Conservation (phyloP, 2,329 filamentous ascomycete genomes). For the Cyphellophora attinorum region DNA sequence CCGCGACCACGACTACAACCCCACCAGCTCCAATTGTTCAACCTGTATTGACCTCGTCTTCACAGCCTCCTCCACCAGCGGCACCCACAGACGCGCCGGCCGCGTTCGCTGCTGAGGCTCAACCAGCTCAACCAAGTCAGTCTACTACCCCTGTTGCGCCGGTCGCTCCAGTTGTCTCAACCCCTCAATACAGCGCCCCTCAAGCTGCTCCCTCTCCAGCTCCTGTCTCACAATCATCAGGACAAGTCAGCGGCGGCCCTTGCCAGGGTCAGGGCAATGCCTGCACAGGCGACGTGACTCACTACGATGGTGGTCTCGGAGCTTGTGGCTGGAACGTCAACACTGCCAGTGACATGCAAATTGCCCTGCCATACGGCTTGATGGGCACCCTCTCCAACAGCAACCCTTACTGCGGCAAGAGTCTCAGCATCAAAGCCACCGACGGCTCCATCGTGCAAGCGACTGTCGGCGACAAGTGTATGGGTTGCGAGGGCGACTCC, state of each 20-base stretch:
- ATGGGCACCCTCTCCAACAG: constrained; percentile 57
- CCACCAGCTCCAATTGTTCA: constrained; percentile 4
- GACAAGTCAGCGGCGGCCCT: constrained; percentile 13
- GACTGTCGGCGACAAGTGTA: constrained; percentile 65
- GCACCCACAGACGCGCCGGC: constrained; percentile 21
- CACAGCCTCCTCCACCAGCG: constrained; percentile 7
- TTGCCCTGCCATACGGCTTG: constrained; percentile 57
- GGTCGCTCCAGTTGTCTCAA: neutral
- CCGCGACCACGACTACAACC: constrained; percentile 7
- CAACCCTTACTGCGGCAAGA: constrained; percentile 63
- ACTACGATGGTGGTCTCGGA: constrained; percentile 58
- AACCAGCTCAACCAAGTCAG: neutral
- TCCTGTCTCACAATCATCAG: constrained; percentile 3
- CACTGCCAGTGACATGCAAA: constrained; percentile 48
- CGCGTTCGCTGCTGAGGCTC: neutral
- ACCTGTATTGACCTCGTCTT: constrained; percentile 4
- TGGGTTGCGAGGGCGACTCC: constrained; percentile 45
- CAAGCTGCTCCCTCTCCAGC: constrained; percentile 1
- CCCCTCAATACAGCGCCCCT: neutral
- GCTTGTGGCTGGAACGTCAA: constrained; percentile 57
- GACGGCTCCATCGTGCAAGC: constrained; percentile 49
- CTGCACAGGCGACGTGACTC: constrained; percentile 60
- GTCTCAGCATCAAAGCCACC: constrained; percentile 48
- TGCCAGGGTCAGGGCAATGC: constrained; percentile 24
- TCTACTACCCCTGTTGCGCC: too few species aligned